Percentiles rank a stretch among this genome's conserved stretches.
Evolutionary conservation across 106 monocot species (phyloP).

Genomic region (Gastrodia elata): DNA sequence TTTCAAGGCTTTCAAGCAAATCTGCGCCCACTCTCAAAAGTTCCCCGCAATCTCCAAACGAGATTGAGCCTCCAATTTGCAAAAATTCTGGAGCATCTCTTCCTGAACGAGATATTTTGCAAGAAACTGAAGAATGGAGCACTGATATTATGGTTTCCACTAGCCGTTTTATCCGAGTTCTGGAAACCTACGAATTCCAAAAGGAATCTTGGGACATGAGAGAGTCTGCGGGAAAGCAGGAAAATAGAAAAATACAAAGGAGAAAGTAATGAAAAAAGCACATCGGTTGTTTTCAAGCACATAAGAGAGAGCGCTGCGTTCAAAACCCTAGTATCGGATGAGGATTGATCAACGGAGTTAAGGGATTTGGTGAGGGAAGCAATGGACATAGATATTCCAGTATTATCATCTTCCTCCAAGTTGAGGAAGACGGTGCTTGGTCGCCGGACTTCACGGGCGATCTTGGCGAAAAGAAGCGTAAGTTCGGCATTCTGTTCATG

Average conservation of each 20-base stretch:
- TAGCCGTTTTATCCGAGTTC: constrained; percentile 29
- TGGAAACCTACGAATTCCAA: constrained; percentile 21
- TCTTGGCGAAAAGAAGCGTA: not conserved
- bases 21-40: constrained; percentile 36
- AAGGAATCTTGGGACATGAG: not conserved
- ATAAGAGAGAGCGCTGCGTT: constrained; percentile 70
- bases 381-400: not conserved
- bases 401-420: not conserved
- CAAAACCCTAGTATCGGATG: constrained; percentile 44
- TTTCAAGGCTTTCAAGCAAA: constrained; percentile 38
- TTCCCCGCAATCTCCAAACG: constrained; percentile 24
- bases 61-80: constrained; percentile 51
- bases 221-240: not conserved
- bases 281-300: constrained; percentile 61
- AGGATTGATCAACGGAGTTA: constrained; percentile 16
- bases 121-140: constrained; percentile 40
- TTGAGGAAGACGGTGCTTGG: not conserved
- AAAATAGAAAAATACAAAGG: not conserved
- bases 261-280: constrained; percentile 3
- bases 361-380: constrained; percentile 55
- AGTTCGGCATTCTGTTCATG: not conserved
- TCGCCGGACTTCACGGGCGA: constrained; percentile 1
- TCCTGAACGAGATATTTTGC: constrained; percentile 19
- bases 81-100: constrained; percentile 17
- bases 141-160: constrained; percentile 38